phyloP scores from a whole-genome alignment of 176 grass and related monocot species.

The Carex scoparia region DNA sequence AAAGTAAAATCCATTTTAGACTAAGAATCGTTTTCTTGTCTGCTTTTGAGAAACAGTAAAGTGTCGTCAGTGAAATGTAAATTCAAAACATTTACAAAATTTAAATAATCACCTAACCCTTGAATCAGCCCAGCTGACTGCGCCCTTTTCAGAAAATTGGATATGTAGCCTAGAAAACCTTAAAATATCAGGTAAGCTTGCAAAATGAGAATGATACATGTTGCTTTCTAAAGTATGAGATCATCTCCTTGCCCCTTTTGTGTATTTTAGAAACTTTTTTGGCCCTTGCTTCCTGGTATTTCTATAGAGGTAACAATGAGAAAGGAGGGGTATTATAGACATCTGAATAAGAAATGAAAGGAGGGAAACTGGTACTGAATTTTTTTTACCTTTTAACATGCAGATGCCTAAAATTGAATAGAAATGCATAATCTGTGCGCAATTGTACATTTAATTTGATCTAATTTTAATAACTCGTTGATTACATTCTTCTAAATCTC shows the following conservation, averaged over 20 bases:
- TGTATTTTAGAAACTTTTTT: background rate
- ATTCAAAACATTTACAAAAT: no score
- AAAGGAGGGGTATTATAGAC: background rate
- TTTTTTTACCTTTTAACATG: background rate
- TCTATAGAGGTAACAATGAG: background rate
- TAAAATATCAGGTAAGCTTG: background rate
- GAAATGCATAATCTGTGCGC: background rate
- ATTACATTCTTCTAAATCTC: background rate
- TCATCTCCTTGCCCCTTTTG: background rate
- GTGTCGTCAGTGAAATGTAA: no score
- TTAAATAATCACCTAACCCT: no score
- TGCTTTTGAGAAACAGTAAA: no score
- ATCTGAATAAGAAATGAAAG: background rate
- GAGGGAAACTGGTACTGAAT: no score
- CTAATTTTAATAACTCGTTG: background rate
- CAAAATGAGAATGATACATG: background rate
- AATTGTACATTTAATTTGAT: background rate
- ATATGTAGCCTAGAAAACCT: background rate
- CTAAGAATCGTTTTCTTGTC: no score
- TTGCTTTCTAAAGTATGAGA: background rate
- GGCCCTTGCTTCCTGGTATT: background rate
- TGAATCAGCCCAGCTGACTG: no score
- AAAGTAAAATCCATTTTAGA: no score
- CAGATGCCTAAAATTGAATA: background rate
- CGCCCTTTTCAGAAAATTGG: background rate